Evolutionary conservation across 768 basidiomycete species (phyloP).

Genomic region (Rossbeevera mucosa): DNA sequence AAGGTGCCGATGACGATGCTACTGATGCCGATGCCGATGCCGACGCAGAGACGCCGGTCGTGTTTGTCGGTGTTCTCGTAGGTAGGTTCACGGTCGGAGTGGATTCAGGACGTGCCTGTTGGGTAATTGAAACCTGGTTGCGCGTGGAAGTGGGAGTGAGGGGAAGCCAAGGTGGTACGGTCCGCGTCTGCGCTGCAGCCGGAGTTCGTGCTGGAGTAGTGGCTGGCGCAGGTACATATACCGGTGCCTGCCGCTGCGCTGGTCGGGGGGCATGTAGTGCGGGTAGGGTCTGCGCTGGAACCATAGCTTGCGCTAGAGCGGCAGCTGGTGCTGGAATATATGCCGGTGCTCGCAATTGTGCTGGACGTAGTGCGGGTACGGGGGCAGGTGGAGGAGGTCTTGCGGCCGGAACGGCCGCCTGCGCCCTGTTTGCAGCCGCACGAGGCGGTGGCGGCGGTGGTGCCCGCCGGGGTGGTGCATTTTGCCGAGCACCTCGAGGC

Average conservation of each 20-base stretch:
- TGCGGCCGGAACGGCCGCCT: background rate
- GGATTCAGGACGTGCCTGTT: background rate
- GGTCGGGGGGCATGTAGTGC: background rate
- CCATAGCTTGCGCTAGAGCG: background rate
- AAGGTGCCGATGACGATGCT: background rate
- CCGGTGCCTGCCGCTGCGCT: background rate
- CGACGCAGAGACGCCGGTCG: background rate
- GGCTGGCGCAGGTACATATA: background rate
- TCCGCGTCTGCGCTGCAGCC: background rate
- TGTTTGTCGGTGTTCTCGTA: background rate
- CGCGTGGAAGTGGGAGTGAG: background rate
- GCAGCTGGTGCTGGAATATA: background rate
- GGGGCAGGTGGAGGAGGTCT: background rate
- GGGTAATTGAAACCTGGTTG: background rate
- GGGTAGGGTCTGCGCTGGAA: background rate
- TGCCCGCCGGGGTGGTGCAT: slow-evolving; percentile 20
- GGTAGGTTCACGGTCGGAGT: background rate
- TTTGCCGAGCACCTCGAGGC: slow-evolving; percentile 27
- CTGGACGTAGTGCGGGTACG: background rate
- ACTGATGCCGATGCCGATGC: background rate
- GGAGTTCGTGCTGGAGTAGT: background rate
- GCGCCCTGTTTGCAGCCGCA: background rate
- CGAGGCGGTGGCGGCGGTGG: background rate
- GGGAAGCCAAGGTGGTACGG: background rate
- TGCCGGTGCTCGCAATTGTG: background rate